A percentile compares a stretch with the other conserved stretches of the same genome.
phyloP scores from a whole-genome alignment of 176 grass and related monocot species.

The Saccharum officinarum region DNA sequence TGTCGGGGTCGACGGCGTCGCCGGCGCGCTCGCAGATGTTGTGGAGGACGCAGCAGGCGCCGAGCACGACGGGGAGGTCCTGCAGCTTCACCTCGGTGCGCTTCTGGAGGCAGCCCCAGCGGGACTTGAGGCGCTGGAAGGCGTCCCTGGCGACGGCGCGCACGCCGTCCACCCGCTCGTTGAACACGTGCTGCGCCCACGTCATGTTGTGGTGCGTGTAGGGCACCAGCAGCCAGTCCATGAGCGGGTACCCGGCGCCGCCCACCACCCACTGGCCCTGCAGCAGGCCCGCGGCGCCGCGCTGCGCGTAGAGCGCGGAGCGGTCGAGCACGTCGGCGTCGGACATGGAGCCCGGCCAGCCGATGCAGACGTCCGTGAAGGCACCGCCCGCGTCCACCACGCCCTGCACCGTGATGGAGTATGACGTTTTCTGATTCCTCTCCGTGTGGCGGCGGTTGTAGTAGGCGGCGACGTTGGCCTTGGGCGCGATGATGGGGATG shows the following conservation, averaged over 20 bases:
- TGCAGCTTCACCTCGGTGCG: slow-evolving; percentile 78
- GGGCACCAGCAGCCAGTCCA: slow-evolving; percentile 78
- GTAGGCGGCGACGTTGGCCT: slow-evolving; percentile 65
- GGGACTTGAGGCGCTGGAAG: slow-evolving; percentile 61
- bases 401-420: slow-evolving; percentile 77
- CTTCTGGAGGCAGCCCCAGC: slow-evolving; percentile 81
- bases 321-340: slow-evolving; percentile 64
- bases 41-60: slow-evolving; percentile 83
- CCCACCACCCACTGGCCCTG: slow-evolving; percentile 60
- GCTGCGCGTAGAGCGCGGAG: slow-evolving; percentile 56
- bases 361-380: slow-evolving; percentile 88
- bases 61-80: slow-evolving; percentile 70
- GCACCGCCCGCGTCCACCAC: slow-evolving; percentile 66
- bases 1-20: slow-evolving; percentile 49
- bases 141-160: slow-evolving; percentile 49
- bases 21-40: slow-evolving; percentile 84
- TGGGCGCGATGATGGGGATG: slow-evolving; percentile 87
- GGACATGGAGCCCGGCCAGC: slow-evolving; percentile 59
- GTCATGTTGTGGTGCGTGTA: slow-evolving; percentile 81
- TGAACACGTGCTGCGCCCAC: slow-evolving; percentile 83
- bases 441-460: slow-evolving; percentile 86
- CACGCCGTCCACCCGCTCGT: slow-evolving; percentile 55
- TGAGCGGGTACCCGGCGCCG: slow-evolving; percentile 60
- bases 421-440: slow-evolving; percentile 78
- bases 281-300: slow-evolving; percentile 45